Evolutionary conservation across 257 asterid species (phyloP).

Genomic region (Nicotiana benthamiana): DNA sequence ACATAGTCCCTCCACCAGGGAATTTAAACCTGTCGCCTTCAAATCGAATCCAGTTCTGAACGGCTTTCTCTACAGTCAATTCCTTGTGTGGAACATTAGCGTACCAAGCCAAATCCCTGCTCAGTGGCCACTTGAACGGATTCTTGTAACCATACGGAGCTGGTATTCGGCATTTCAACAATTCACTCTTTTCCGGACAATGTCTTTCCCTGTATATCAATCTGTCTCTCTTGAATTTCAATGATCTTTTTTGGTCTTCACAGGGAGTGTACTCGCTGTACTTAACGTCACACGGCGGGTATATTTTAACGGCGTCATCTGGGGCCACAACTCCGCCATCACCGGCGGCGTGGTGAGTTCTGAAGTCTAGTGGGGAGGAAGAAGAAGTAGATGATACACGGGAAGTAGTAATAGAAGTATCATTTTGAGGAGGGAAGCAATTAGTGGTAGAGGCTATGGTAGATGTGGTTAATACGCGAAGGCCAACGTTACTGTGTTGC

Average conservation of each 20-base stretch:
- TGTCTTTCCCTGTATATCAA: slow-evolving; percentile 69
- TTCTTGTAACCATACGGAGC: slow-evolving; percentile 65
- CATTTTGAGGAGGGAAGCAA: slow-evolving; percentile 14
- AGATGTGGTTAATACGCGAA: slow-evolving; percentile 16
- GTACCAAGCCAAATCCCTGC: slow-evolving; percentile 82
- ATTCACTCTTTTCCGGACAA: slow-evolving; percentile 49
- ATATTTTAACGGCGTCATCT: slow-evolving; percentile 11
- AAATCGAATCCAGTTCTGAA: slow-evolving; percentile 75
- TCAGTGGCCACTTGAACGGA: slow-evolving; percentile 72
- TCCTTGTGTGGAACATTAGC: slow-evolving; percentile 82
- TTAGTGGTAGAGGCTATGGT: background rate
- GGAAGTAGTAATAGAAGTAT: background rate
- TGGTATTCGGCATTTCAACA: slow-evolving; percentile 58
- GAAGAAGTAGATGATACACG: background rate
- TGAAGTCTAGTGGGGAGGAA: slow-evolving; percentile 32
- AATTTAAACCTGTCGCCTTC: slow-evolving; percentile 71
- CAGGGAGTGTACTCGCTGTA: slow-evolving; percentile 82
- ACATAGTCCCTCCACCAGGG: slow-evolving; percentile 96
- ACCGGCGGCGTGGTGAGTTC: slow-evolving; percentile 42
- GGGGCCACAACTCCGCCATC: background rate
- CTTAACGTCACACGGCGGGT: slow-evolving; percentile 43
- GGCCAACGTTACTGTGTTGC: slow-evolving; percentile 30
- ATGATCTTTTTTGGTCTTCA: slow-evolving; percentile 59
- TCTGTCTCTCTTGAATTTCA: slow-evolving; percentile 34
- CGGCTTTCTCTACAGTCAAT: slow-evolving; percentile 78